A percentile compares a stretch with the other conserved stretches of the same genome.
Evolutionary conservation across 139 green algal genomes (phyloP).

Genomic region (Chlorella sp.): DNA sequence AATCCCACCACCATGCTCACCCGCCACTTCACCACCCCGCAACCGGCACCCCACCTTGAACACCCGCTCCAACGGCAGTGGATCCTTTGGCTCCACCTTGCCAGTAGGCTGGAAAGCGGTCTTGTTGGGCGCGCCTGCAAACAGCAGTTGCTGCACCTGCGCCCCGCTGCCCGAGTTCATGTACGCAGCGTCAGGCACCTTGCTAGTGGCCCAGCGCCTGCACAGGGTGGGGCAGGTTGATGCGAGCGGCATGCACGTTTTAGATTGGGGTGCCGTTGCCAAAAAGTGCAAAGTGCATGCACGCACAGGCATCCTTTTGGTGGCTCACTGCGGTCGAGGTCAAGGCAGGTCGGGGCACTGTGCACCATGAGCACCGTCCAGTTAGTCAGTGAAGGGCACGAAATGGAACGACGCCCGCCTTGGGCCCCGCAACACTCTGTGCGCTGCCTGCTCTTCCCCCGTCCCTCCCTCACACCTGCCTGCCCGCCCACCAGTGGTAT

Average conservation of each 20-base stretch:
- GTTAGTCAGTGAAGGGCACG: neutral
- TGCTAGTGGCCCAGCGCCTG: slow-evolving; percentile 66
- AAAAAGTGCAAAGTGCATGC: neutral
- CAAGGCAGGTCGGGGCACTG: too few relatives aligned
- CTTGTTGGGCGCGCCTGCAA: slow-evolving; percentile 65
- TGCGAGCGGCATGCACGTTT: neutral
- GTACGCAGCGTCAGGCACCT: slow-evolving; percentile 63
- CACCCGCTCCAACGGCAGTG: slow-evolving; percentile 43
- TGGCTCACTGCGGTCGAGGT: too few relatives aligned
- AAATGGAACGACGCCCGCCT: too few relatives aligned
- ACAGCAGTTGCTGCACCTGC: slow-evolving; percentile 87
- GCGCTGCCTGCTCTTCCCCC: neutral
- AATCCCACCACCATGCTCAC: too few relatives aligned
- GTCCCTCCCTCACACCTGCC: neutral
- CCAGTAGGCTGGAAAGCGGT: neutral
- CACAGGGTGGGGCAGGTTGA: neutral
- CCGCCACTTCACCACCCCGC: neutral
- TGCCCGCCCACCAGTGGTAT: neutral
- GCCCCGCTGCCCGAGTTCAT: slow-evolving; percentile 83
- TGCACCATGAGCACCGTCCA: too few relatives aligned
- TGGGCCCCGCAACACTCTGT: too few relatives aligned
- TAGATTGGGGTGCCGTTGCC: neutral
- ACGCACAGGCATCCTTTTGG: neutral
- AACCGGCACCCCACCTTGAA: slow-evolving; percentile 56
- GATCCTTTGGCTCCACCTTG: slow-evolving; percentile 37